Base-by-base conservation (phyloP, 2,329 filamentous ascomycete genomes). In the Delphinella strobiligena region DNA sequence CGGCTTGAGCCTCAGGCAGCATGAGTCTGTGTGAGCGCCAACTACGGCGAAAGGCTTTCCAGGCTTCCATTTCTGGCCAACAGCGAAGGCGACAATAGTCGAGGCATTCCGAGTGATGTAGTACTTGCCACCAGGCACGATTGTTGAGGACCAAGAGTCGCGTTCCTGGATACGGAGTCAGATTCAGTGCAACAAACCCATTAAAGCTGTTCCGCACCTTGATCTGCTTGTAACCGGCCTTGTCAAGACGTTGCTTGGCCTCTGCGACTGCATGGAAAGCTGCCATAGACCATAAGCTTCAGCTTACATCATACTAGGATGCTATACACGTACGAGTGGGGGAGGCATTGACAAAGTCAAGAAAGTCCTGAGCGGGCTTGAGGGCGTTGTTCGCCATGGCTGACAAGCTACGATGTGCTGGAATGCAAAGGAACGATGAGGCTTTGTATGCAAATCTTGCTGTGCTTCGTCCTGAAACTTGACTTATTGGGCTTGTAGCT, bases 11-110 rank as follows among this genome's bases (percentile, higher is more conserved):
- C 89, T 80, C 36, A 98, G 74, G 51, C 83, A 88, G 4, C 86
- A 87, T 9, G 88, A 95, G 64, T 98, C 91, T 43, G 91, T 96
- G 63, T 98, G 89, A 30, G 91, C 88, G 51, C 89, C 91, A 45
- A 98, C 78, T 75, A 96, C 94, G 59, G 84, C 66, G 46, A 95
- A 80, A 7, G 88, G 80, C 60, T 93, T 93, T 33, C 89, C 89
- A 2, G 89, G 78, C 63, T 80, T 81, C 89, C 89, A 98, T 67
- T 83, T 80, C 54, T 78, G 75, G 54, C 89, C 89, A 54, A 96
- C 81, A 46, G 85, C 83, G 62, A 96, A 96, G 47, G 88, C 88
- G 43, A 94, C 77, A 48, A 96, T 83, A 36, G 89, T 93, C 18
- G 87, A 93, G 43, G 76, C 80, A 65, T 96, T 96, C 49, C 89